Evolutionary conservation across 495 filamentous ascomycete genomes (phyloP).

Genomic region (Penicillium argentinense): DNA sequence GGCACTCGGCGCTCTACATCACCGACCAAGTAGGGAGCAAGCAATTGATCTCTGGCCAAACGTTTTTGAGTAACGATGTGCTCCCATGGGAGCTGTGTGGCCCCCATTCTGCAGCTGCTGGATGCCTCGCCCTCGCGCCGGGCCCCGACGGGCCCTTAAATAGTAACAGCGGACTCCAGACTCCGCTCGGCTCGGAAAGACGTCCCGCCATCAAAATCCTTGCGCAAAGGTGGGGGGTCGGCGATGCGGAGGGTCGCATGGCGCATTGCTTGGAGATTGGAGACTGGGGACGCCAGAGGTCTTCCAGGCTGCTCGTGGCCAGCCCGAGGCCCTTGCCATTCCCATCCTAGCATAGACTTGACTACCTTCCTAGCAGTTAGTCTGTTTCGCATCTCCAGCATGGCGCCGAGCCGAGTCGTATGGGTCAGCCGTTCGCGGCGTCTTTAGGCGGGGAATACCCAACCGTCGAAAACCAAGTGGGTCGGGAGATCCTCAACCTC

Average conservation of each 20-base stretch:
- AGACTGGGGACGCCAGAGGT: too few species aligned
- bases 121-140: too few species aligned
- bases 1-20: constrained; percentile 27
- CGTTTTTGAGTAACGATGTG: constrained; percentile 34
- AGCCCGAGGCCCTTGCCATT: too few species aligned
- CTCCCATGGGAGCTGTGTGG: constrained; percentile 26
- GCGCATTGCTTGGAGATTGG: too few species aligned
- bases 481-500: constrained; percentile 15
- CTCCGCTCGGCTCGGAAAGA: constrained; percentile 1
- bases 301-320: too few species aligned
- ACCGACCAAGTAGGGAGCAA: constrained; percentile 30
- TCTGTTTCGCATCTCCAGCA: too few species aligned
- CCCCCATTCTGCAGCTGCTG: background rate
- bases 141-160: too few species aligned
- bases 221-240: constrained; percentile 1
- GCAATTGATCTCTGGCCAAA: constrained; percentile 22
- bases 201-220: background rate
- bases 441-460: background rate
- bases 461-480: background rate
- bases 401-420: too few species aligned
- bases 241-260: too few species aligned
- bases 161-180: background rate
- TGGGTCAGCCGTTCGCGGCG: background rate
- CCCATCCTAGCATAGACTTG: too few species aligned
- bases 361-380: too few species aligned